Evolutionary conservation across 2,329 filamentous ascomycete genomes (phyloP), one percentile per base, ranked within the genome.

Genomic region (Cordyceps fumosorosea): DNA sequence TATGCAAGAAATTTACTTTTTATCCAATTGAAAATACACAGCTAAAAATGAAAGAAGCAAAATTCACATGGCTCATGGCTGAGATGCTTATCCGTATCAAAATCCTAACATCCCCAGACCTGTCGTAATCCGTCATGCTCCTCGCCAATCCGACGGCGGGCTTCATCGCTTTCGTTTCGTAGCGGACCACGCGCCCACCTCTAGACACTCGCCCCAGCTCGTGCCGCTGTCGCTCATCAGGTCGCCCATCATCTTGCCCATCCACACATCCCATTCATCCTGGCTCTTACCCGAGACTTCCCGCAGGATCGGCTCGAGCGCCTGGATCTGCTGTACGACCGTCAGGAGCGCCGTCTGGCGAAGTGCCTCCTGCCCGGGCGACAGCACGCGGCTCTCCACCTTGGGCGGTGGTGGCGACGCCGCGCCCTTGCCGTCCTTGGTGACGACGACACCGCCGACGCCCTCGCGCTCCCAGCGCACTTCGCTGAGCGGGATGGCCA

Each of bases 251-350:
- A 96, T 90, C 74, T 88, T 90, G 47, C 88, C 86, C 76, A 90
- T 86, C 93, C 93, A 97, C 48, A 86, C 81, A 73, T 96, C 90
- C 92, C 92, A 97, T 76, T 97, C 93, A 67, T 96, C 91, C 70
- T 90, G 86, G 69, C 89, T 91, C 79, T 96, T 96, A 16, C 89
- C 89, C 70, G 89, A 96, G 52, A 86, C 85, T 69, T 96, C 89
- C 68, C 89, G 85, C 67, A 97, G 77, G 63, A 95, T 77, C 5
- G 91, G 90, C 74, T 97, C 93, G 69, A 97, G 78, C 65, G 88
- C 89, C 72, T 95, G 90, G 60, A 96, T 90, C 81, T 91, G 84
- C 71, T 93, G 89, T 58, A 96, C 84, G 6, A 93, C 86, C 2
- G 88, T 89, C 71, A 88, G 76, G 64, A 95, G 79, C 24, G 90